phyloP scores from a whole-genome alignment of 2,329 filamentous ascomycete genomes.

The Calonectria ilicicola region DNA sequence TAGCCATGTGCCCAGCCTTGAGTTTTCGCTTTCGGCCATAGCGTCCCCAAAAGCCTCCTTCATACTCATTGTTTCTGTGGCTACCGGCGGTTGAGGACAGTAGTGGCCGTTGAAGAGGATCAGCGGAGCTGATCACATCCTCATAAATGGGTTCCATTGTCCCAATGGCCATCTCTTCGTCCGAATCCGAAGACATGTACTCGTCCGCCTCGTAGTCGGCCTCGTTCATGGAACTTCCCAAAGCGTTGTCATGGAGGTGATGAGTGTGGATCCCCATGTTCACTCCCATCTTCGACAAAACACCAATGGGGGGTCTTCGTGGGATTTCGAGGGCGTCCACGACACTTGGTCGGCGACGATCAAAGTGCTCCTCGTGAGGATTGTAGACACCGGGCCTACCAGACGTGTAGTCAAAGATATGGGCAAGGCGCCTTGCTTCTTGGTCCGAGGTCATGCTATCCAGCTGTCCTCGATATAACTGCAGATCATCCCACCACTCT shows the following conservation, averaged over 20 bases:
- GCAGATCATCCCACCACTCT: slow-evolving; percentile 86
- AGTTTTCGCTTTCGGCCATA: slow-evolving; percentile 29
- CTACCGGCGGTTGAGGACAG: slow-evolving; percentile 23
- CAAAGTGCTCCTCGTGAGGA: slow-evolving; percentile 50
- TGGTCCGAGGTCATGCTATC: slow-evolving; percentile 55
- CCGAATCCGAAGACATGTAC: slow-evolving; percentile 45
- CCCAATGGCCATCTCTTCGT: slow-evolving; percentile 43
- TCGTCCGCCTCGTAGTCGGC: slow-evolving; percentile 48
- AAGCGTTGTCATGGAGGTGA: slow-evolving; percentile 72
- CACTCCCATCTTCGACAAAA: slow-evolving; percentile 68
- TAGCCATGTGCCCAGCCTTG: slow-evolving; percentile 19
- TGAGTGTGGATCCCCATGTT: slow-evolving; percentile 83
- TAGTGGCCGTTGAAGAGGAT: slow-evolving; percentile 37
- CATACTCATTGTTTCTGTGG: slow-evolving; percentile 18
- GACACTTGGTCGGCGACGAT: slow-evolving; percentile 59
- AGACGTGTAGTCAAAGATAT: slow-evolving; percentile 57
- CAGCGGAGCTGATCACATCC: slow-evolving; percentile 35
- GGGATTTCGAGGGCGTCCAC: slow-evolving; percentile 73
- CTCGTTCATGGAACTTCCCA: slow-evolving; percentile 55
- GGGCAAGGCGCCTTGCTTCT: slow-evolving; percentile 56
- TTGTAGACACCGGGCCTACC: slow-evolving; percentile 58
- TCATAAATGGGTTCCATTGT: slow-evolving; percentile 45
- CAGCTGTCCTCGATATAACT: slow-evolving; percentile 61
- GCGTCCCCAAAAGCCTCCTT: slow-evolving; percentile 29
- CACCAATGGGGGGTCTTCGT: slow-evolving; percentile 66